These are phyloP conservation scores for Vinca major DNA, from an alignment of 305 asterid genomes.

Conservation along the genomic window DNA sequence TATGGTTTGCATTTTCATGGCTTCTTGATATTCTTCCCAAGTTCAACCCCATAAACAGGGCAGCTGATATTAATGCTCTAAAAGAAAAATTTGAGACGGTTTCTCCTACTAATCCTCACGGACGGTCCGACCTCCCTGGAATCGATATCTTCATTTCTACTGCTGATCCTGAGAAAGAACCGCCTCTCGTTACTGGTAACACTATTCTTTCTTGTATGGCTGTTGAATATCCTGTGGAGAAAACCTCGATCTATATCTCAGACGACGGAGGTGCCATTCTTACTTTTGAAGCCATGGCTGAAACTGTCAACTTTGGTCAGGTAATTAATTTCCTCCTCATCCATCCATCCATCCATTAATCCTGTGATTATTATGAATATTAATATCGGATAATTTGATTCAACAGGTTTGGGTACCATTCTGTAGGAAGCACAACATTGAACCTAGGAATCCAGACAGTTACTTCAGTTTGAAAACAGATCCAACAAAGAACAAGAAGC, in stretches of 20 bases:
- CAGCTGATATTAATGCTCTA: constrained; percentile 63
- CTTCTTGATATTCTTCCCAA: constrained; percentile 83
- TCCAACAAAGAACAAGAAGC: constrained; percentile 74
- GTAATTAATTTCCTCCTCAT: no score
- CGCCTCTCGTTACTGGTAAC: constrained; percentile 84
- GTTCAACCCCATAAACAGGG: constrained; percentile 77
- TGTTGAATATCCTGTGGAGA: constrained; percentile 82
- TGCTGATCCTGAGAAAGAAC: constrained; percentile 92
- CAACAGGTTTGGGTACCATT: constrained; percentile 88
- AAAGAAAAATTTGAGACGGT: constrained; percentile 68
- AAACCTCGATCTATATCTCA: constrained; percentile 62
- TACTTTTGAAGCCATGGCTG: constrained; percentile 38
- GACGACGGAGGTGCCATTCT: constrained; percentile 93
- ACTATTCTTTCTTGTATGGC: constrained; percentile 76
- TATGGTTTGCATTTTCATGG: constrained; percentile 99
- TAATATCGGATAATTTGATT: not conserved
- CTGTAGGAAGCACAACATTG: constrained; percentile 82
- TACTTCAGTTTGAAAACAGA: constrained; percentile 77
- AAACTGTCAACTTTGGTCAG: constrained; percentile 20
- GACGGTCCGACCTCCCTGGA: constrained; percentile 89
- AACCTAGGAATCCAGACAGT: constrained; percentile 94
- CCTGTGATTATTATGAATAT: no score
- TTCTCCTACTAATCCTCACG: constrained; percentile 50
- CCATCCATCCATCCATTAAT: no score
- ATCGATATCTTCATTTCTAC: constrained; percentile 81